phyloP scores from a whole-genome alignment of 2,329 filamentous ascomycete genomes.

The Aspergillus ochraceoroseus region DNA sequence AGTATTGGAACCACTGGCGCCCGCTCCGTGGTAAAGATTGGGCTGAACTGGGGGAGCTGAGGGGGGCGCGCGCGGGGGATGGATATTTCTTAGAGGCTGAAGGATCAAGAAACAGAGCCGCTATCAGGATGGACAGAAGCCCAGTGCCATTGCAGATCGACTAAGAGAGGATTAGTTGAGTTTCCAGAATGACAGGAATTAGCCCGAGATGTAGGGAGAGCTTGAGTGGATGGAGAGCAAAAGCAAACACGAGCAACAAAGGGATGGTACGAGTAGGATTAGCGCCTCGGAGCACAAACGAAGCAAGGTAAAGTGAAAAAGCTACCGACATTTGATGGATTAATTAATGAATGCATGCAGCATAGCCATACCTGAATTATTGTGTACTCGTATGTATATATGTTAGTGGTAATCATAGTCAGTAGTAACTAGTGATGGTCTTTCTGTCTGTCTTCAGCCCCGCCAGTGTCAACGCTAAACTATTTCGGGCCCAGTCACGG shows the following conservation, averaged over 20 bases:
- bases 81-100: conserved; percentile 7
- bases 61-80: neutral
- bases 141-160: conserved; percentile 9
- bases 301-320: too few species aligned
- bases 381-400: too few species aligned
- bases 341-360: too few species aligned
- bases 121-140: conserved; percentile 7
- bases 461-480: too few species aligned
- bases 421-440: too few species aligned
- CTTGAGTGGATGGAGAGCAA: neutral
- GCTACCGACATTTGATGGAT: too few species aligned
- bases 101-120: conserved; percentile 6
- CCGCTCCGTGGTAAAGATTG: neutral
- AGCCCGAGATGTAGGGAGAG: neutral
- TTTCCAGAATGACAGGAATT: conserved; percentile 2
- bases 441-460: too few species aligned
- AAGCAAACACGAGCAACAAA: neutral
- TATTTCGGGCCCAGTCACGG: too few species aligned
- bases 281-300: too few species aligned
- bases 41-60: neutral
- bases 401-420: too few species aligned
- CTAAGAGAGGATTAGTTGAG: neutral
- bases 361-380: too few species aligned
- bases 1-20: too few species aligned
- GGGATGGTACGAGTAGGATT: conserved; percentile 1